Base-by-base conservation (phyloP, 495 filamentous ascomycete species). In the Aspergillus bridgeri region DNA sequence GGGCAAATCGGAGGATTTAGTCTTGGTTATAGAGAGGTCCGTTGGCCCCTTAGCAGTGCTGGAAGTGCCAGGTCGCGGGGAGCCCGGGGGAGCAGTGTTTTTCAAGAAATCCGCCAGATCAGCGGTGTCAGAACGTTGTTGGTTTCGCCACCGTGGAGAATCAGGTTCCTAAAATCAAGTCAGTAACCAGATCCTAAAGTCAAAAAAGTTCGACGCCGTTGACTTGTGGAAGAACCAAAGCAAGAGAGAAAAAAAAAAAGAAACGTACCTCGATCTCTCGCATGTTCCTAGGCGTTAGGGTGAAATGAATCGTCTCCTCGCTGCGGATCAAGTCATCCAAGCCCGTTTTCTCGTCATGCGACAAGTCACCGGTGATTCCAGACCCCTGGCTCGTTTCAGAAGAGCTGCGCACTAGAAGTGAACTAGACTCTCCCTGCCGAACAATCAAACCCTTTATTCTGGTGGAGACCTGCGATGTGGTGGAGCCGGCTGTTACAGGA, bases 241-340 rank as follows among this genome's bases (percentile, higher is more conserved):
- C n/a, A n/a, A n/a, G 22, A 6, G 22, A 13, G 46, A 22, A 48
- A 5, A 15, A 7, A 24, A 17, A 7, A 5, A 24, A 15, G 1
- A 50, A 24, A 50, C 85, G 76, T 76, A 90, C 89, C 66, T 92
- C 88, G 61, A 92, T 89, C 58, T 93, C 87, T 51, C 93, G 86
- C 81, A 97, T 89, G 58, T 79, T 90, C 65, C 89, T 86, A 2
- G 94, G 93, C 2, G 94, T 98, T 27, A 97, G 79, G 2, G 94
- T 97, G 68, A 88, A 97, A 69, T 93, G 92, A 47, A 98, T 87
- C 2, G 94, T 97, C 67, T 96, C 87, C 55, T 91, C 85, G 70
- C 91, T 92, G 42, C 89, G 86, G 57, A 98, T 94, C 38, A 97
- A 79, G 60, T 92, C 83, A 64, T 98, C 94, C 70, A 98, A 92